Evolutionary conservation across 1,284 basidiomycete species (phyloP).

Genomic region (Cerioporus squamosus): DNA sequence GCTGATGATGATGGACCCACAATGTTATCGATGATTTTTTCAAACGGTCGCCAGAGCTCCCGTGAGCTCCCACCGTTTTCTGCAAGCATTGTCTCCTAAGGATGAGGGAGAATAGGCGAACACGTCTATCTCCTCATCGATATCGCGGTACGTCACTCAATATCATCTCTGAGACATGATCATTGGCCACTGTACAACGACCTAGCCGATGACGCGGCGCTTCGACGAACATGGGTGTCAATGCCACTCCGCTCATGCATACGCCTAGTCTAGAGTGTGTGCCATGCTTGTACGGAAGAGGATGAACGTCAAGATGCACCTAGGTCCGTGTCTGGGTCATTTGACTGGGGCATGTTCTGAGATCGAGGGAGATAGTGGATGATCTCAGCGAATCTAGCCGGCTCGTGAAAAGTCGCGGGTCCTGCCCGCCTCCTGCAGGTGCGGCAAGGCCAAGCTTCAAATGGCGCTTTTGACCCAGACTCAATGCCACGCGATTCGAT

Average conservation of each 20-base stretch:
- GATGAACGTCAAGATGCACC: background rate
- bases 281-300: background rate
- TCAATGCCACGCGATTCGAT: background rate
- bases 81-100: too few species aligned
- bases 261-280: background rate
- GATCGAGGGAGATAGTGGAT: constrained; percentile 12
- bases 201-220: too few species aligned
- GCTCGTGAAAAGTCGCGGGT: background rate
- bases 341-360: constrained; percentile 1
- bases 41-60: too few species aligned
- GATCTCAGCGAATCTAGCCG: constrained; percentile 9
- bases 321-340: background rate
- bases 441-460: background rate
- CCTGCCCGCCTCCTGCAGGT: background rate
- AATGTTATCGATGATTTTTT: constrained; percentile 10
- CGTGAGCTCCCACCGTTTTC: too few species aligned
- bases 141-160: too few species aligned
- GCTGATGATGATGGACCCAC: constrained; percentile 13
- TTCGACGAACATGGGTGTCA: too few species aligned
- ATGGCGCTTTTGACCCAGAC: background rate
- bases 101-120: too few species aligned
- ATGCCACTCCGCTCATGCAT: too few species aligned
- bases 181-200: too few species aligned
- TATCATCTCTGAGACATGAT: too few species aligned
- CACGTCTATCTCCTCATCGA: too few species aligned